Base-by-base conservation (phyloP, 1,139 yeast species). In the Hyphopichia wangnamkhiaoensis region DNA sequence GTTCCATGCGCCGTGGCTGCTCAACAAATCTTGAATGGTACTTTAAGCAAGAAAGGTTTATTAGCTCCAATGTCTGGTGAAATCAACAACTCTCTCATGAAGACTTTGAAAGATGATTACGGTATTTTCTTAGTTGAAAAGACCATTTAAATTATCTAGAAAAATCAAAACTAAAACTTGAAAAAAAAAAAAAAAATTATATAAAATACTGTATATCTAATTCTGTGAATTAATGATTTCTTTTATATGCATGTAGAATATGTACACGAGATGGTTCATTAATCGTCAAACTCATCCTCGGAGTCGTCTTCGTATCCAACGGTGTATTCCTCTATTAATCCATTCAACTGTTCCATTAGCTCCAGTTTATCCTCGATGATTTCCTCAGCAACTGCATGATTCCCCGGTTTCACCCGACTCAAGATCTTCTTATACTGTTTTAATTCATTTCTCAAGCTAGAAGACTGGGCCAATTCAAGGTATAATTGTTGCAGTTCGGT, bases 1-100 rank as follows among this genome's bases (percentile, higher is more conserved):
- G 94, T 90, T 51, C 98, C 98, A 52, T 93, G 96, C 70, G 97
- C 97, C 44, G 95, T 93, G 63, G 98, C 98, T 31, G 77, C 85
- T 47, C 82, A 82, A 71, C 86, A 87, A 68, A 87, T 93, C 50
- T 78, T 93, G 57, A 79, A 85, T 52, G 96, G 96, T 48, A 80
- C 84, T 48, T 84, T 89, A 60, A 55, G 59, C 42, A 74, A 76
- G 57, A 76, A 74, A 47, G 98, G 98, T 54, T 77, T 93, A 60
- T 77, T 84, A 54, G 98, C 98, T 41, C 98, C 98, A 59, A 87
- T 88, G 79, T 74, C 89, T 48, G 85, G 95, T 48, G 93, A 88
- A 62, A 81, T 89, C 59, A 90, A 90, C 61, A 84, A 87, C 54
- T 93, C 98, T 49, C 78, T 93, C 67, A 84, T 91, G 82, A 82